Percentiles rank a stretch among this genome's conserved stretches.
phyloP scores from a whole-genome alignment of 495 filamentous ascomycete species.

The Xylaria venustula region DNA sequence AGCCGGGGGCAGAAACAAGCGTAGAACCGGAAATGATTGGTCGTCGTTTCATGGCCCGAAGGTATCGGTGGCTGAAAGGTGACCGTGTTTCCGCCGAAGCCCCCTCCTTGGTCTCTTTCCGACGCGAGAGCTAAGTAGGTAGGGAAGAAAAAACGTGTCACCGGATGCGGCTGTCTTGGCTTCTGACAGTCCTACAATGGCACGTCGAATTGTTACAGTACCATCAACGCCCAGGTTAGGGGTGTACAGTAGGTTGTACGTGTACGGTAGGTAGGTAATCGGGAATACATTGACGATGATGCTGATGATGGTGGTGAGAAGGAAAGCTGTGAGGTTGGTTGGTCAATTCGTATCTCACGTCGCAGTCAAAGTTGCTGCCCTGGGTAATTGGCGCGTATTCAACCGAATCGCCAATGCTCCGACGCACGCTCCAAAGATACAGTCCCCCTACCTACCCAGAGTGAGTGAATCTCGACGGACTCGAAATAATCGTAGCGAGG shows the following conservation, averaged over 20 bases:
- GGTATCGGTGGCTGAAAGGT: not conserved
- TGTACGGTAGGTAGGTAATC: not conserved
- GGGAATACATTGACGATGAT: too few species aligned
- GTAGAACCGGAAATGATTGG: not conserved
- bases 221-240: not conserved
- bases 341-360: too few species aligned
- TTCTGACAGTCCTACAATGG: slow-evolving; percentile 1
- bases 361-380: too few species aligned
- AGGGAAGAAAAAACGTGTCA: slow-evolving; percentile 9
- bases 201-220: not conserved
- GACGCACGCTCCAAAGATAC: too few species aligned
- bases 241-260: not conserved
- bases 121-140: not conserved
- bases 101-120: not conserved
- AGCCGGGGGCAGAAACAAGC: not conserved
- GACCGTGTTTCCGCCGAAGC: not conserved
- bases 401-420: too few species aligned
- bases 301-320: too few species aligned
- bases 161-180: slow-evolving; percentile 15
- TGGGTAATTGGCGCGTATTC: too few species aligned
- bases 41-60: not conserved
- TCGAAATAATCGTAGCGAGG: too few species aligned
- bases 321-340: too few species aligned
- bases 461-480: too few species aligned
- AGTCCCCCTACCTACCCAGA: too few species aligned